Evolutionary conservation across 1,284 basidiomycete genomes (phyloP), one percentile per base, ranked within the genome.

Genomic region (Tremellales sp.): DNA sequence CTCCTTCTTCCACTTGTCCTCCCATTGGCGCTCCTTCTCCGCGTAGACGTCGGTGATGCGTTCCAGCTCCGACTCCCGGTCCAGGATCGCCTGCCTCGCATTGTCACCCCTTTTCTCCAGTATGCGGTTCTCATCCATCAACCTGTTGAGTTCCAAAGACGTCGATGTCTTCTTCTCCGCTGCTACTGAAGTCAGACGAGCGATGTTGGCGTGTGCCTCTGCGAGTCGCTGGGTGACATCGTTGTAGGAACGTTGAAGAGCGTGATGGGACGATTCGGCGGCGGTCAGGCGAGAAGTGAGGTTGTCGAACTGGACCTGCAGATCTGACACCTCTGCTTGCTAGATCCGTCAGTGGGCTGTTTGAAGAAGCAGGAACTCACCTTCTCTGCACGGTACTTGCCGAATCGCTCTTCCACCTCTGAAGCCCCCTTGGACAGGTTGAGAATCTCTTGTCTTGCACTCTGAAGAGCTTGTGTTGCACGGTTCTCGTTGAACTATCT

Each of bases 1-100:
- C 52, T 77, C 77, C 21, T 68, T 67, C 48, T 73, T 65, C 15
- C 75, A 60, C 51, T 75, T 73, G 29, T 72, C 73, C 49, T 70
- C 66, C 27, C 75, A 68, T 1, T 56, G 53, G 22, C 69, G 65
- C 56, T 77, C 76, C 29, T 68, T 63, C 15, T 74, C 69, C 5
- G 63, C 65, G 43, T 73, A 64, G 12, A 68, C 61, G 7, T 67
- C 63, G 4, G 75, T 55, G 43, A 66, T 39, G 12, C 60, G 51
- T 43, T 72, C 66, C 15, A 74, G 49, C 50, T 75, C 73, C 6
- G 68, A 55, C 47, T 75, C 74, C 19, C 71, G 56, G 33, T 72
- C 70, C 4, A 61, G 52, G 3, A 74, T 65, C 1, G 62, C 57
- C 2, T 54, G 43, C n/a, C 69, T 50, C n/a, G 69, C 67, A 31